Conservation (phyloP, 345 rosid species). For the Citrus trifoliata region DNA sequence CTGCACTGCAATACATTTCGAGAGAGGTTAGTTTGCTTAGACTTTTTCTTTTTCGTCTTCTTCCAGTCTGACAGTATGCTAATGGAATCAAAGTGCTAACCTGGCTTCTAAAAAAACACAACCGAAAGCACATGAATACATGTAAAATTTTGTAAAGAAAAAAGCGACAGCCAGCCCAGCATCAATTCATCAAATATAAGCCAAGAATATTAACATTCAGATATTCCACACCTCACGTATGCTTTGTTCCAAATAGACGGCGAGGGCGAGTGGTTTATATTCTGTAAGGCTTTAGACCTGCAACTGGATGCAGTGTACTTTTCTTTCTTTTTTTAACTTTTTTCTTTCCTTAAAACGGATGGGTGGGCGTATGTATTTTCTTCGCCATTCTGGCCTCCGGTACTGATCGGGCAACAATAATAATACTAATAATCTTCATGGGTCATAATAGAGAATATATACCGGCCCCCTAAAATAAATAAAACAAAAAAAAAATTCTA, state of each 20-base stretch:
- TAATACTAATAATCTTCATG: too few relatives aligned
- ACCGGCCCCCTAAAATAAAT: too few relatives aligned
- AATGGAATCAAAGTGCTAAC: not conserved
- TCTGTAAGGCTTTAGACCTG: not conserved
- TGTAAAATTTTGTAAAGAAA: not conserved
- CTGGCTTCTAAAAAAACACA: not conserved
- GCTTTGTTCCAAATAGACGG: not conserved
- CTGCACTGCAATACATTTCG: not conserved
- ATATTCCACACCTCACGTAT: not conserved
- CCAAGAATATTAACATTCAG: not conserved
- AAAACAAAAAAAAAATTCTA: too few relatives aligned
- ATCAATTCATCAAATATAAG: not conserved
- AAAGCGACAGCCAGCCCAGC: not conserved
- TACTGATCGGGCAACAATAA: too few relatives aligned
- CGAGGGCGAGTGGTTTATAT: slow-evolving; percentile 1
- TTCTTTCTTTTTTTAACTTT: not conserved
- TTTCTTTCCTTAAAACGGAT: too few relatives aligned
- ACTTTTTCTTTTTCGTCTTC: too few relatives aligned
- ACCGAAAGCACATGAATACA: not conserved
- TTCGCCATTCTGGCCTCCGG: too few relatives aligned
- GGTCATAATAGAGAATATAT: too few relatives aligned
- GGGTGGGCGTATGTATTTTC: too few relatives aligned
- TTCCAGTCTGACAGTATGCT: too few relatives aligned
- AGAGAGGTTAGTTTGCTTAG: not conserved
- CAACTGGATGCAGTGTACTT: not conserved